phyloP scores from a whole-genome alignment of 768 basidiomycete genomes.

The Baorangia bicolor region DNA sequence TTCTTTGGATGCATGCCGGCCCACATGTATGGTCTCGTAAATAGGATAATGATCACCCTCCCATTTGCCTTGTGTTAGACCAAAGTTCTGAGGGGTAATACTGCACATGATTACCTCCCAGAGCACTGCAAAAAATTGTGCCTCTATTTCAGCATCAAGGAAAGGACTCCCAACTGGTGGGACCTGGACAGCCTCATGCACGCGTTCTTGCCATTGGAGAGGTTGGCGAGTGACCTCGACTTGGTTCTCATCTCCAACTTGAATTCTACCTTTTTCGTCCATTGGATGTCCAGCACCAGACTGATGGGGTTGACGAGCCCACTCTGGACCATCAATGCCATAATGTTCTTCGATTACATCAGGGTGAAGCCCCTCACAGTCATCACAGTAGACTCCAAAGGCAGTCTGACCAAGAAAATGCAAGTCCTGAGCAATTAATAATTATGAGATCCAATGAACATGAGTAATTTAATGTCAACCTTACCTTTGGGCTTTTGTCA shows the following conservation, averaged over 20 bases:
- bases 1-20: neutral
- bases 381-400: neutral
- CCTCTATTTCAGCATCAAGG: neutral
- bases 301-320: too few relatives aligned
- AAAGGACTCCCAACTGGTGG: neutral
- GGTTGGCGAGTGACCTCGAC: too few relatives aligned
- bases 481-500: slow-evolving; percentile 8
- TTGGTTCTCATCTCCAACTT: too few relatives aligned
- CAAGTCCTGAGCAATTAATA: neutral
- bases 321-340: neutral
- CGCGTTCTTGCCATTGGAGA: too few relatives aligned
- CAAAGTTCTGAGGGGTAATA: neutral
- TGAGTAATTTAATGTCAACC: neutral
- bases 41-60: slow-evolving; percentile 1
- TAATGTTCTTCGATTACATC: neutral
- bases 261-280: neutral
- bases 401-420: neutral
- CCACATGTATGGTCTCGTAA: neutral
- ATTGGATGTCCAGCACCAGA: neutral
- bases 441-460: neutral
- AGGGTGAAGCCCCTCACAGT: neutral
- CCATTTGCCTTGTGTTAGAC: neutral
- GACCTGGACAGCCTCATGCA: neutral
- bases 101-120: neutral
- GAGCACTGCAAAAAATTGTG: neutral